phyloP scores from a whole-genome alignment of 306 rosid species.

The Begonia fuchsioides region DNA sequence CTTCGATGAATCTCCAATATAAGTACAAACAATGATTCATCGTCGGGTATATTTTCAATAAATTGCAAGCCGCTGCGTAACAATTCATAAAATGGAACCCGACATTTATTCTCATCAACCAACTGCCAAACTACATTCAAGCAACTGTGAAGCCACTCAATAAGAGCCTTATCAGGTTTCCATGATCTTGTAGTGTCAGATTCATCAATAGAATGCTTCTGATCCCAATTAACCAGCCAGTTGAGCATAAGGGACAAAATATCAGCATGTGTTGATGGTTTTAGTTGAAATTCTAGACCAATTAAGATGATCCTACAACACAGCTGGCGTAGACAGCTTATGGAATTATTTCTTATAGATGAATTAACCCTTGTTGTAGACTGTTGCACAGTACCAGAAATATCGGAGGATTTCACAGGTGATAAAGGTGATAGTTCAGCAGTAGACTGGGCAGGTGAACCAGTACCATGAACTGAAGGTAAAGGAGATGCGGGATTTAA shows the following conservation, averaged over 20 bases:
- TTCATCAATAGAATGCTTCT: constrained; percentile 58
- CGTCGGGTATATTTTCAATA: constrained; percentile 87
- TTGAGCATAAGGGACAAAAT: constrained; percentile 78
- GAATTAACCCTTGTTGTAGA: constrained; percentile 36
- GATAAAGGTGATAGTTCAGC: constrained; percentile 60
- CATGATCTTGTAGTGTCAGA: constrained; percentile 41
- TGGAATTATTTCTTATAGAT: constrained; percentile 58
- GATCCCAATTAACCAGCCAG: constrained; percentile 97
- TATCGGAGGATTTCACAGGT: constrained; percentile 75
- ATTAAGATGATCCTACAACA: constrained; percentile 89
- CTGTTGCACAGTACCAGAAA: constrained; percentile 38
- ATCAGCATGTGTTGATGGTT: constrained; percentile 72
- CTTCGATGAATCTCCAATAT: constrained; percentile 93
- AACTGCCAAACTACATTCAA: constrained; percentile 97
- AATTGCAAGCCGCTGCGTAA: constrained; percentile 85
- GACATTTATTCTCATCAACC: constrained; percentile 84
- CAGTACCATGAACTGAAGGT: constrained; percentile 68
- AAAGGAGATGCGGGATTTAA: constrained; percentile 88
- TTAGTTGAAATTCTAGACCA: constrained; percentile 63
- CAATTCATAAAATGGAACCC: constrained; percentile 91
- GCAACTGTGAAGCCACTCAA: constrained; percentile 95
- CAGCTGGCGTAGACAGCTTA: constrained; percentile 89
- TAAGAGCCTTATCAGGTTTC: constrained; percentile 72
- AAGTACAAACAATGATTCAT: constrained; percentile 83
- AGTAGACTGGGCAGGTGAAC: constrained; percentile 68